Conservation (phyloP, 2,329 filamentous ascomycete species). For the Rhynchosporium agropyri region DNA sequence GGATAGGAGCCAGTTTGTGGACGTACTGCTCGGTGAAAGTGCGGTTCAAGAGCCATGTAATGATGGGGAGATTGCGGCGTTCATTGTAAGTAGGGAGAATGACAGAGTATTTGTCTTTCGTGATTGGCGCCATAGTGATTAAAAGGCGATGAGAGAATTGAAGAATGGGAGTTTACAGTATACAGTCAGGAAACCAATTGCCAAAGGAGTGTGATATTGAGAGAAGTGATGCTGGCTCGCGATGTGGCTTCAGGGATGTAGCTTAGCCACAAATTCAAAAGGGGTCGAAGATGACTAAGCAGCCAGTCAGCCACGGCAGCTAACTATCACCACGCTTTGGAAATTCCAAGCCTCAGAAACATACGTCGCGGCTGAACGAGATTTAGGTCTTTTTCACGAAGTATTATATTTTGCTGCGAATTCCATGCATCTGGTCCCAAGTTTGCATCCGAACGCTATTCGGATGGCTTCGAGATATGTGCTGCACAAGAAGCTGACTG, state of each 20-base stretch:
- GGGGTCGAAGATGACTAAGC: conserved; percentile 14
- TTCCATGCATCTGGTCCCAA: not conserved
- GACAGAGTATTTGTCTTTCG: conserved; percentile 86
- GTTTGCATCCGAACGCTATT: not conserved
- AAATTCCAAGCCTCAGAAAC: not conserved
- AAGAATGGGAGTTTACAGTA: conserved; percentile 21
- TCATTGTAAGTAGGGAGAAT: conserved; percentile 99
- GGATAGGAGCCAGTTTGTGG: not conserved
- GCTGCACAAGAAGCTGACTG: too few species aligned
- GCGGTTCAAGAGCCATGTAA: conserved; percentile 89
- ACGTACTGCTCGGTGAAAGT: conserved; percentile 86
- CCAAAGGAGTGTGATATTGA: conserved; percentile 26
- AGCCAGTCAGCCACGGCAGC: not conserved
- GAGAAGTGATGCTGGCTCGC: conserved; percentile 9
- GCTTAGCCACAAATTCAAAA: not conserved
- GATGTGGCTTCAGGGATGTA: conserved; percentile 22
- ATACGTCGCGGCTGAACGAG: not conserved
- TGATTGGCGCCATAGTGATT: conserved; percentile 33
- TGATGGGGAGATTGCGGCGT: conserved; percentile 93
- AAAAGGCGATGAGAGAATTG: conserved; percentile 17
- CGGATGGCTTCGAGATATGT: not conserved
- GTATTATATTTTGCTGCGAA: too few species aligned
- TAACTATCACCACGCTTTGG: conserved; percentile 13
- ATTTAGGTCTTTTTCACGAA: too few species aligned
- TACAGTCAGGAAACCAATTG: conserved; percentile 10